Evolutionary conservation across 768 basidiomycete genomes (phyloP), one percentile per base, ranked within the genome.

Genomic region (Flagelloscypha sp.): DNA sequence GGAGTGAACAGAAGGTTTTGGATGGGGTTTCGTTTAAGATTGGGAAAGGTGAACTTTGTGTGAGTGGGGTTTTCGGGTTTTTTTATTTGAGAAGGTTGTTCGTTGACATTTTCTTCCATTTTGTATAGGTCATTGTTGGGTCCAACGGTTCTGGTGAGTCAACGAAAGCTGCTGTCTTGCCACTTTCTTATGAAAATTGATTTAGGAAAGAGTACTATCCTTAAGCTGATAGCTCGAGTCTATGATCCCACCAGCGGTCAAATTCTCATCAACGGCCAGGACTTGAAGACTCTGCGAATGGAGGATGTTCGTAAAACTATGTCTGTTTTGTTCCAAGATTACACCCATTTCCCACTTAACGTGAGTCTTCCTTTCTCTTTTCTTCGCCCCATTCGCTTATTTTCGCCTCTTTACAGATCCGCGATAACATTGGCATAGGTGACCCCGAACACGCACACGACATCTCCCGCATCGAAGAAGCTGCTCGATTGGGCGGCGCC

Each of bases 311-410:
- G 68, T 5, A 57, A 59, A 16, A 54, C 61, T 8, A 58, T 63
- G 32, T 65, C 66, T 2, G 65, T 61, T 8, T 55, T 73, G 19
- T 72, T 72, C 49, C 70, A 73, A 41, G 72, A 73, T 41, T 73
- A 70, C 42, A 69, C 66, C 0, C 57, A 69, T 42, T 73, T 74
- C 41, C 70, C 71, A 0, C 49, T 73, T 30, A 68, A 70, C 8
- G 72, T 72, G 24, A 20, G 67, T 43, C 19, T n/a, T n/a, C n/a
- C n/a, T n/a, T n/a, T n/a, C n/a, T n/a, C n/a, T n/a, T n/a, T n/a
- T n/a, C n/a, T n/a, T n/a, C n/a, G n/a, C n/a, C 20, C 2, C 13
- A 12, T 11, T 27, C 28, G 11, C 17, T 18, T 33, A 28, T n/a
- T 24, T 29, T n/a, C 8, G n/a, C 7, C 11, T 5, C 16, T 19